Conservation (phyloP, 1,284 basidiomycete genomes). For the Ganoderma resinaceum region DNA sequence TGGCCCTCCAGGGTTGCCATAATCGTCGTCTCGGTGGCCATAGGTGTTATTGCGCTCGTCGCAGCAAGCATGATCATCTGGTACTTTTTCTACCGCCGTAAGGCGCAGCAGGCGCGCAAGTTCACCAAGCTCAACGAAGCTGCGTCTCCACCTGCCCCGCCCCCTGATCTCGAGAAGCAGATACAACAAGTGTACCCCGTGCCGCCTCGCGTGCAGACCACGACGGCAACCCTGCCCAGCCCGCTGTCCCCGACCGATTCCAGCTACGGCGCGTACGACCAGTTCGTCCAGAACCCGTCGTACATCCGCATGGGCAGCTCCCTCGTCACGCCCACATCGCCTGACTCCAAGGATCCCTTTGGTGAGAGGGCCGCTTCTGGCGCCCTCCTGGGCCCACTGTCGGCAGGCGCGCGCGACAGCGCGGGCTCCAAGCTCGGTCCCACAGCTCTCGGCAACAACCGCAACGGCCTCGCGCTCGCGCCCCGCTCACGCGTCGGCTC, state of each 20-base stretch:
- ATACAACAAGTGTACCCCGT: background rate
- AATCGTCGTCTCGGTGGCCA: constrained; percentile 48
- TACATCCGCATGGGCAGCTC: constrained; percentile 26
- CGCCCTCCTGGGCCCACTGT: constrained; percentile 27
- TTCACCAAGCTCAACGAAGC: constrained; percentile 27
- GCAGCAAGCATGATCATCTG: constrained; percentile 51
- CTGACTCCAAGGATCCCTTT: constrained; percentile 25
- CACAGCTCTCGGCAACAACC: constrained; percentile 26
- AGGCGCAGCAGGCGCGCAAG: constrained; percentile 19
- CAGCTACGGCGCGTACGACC: constrained; percentile 9
- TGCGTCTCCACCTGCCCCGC: constrained; percentile 6
- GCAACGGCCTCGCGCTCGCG: constrained; percentile 12
- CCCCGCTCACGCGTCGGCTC: constrained; percentile 8
- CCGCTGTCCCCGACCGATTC: constrained; percentile 24
- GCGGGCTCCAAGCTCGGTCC: constrained; percentile 20
- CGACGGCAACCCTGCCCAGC: constrained; percentile 5
- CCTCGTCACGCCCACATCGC: constrained; percentile 26
- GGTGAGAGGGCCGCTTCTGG: constrained; percentile 20
- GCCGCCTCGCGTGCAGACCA: background rate
- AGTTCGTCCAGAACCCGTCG: constrained; percentile 27
- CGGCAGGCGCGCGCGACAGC: constrained; percentile 22
- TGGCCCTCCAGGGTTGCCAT: constrained; percentile 26
- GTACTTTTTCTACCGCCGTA: constrained; percentile 49
- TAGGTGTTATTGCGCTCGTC: constrained; percentile 45
- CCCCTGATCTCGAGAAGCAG: constrained; percentile 28